Evolutionary conservation across 306 rosid species (phyloP).

Genomic region (Bauhinia variegata): DNA sequence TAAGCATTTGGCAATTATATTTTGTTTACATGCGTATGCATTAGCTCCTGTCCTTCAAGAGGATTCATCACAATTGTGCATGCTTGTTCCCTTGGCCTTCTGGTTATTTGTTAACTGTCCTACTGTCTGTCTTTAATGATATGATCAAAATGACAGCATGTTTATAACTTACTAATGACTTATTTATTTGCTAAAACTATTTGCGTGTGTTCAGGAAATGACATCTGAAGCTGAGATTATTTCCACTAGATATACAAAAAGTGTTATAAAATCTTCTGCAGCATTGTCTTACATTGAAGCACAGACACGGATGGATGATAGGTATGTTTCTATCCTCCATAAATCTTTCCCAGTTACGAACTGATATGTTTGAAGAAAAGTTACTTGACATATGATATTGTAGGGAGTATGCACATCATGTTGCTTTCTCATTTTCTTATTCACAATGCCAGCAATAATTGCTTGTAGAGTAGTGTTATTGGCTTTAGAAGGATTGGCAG

Average conservation of each 20-base stretch:
- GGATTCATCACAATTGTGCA: not conserved
- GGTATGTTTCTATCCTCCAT: slow-evolving; percentile 55
- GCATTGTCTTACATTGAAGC: slow-evolving; percentile 96
- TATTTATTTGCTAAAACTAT: slow-evolving; percentile 7
- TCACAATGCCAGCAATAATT: slow-evolving; percentile 17
- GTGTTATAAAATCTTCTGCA: slow-evolving; percentile 86
- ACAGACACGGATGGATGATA: slow-evolving; percentile 98
- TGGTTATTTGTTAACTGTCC: not conserved
- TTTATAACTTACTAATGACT: not conserved
- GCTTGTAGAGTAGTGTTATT: slow-evolving; percentile 5
- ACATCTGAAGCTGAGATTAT: slow-evolving; percentile 90
- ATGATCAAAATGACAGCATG: slow-evolving; percentile 20
- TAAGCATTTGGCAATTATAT: slow-evolving; percentile 6
- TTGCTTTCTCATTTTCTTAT: not conserved
- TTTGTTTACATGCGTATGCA: slow-evolving; percentile 12
- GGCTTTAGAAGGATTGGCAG: not conserved
- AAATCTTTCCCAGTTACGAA: slow-evolving; percentile 11
- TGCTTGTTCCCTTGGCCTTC: not conserved
- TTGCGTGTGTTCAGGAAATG: slow-evolving; percentile 76
- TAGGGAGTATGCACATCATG: slow-evolving; percentile 3
- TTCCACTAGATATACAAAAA: slow-evolving; percentile 78
- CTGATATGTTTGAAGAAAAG: slow-evolving; percentile 21
- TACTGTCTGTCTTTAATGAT: slow-evolving; percentile 1
- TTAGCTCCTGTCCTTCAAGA: not conserved
- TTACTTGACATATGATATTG: not conserved